Evolutionary conservation across 768 basidiomycete species (phyloP).

Genomic region (Naganishia vaughanmartiniae): DNA sequence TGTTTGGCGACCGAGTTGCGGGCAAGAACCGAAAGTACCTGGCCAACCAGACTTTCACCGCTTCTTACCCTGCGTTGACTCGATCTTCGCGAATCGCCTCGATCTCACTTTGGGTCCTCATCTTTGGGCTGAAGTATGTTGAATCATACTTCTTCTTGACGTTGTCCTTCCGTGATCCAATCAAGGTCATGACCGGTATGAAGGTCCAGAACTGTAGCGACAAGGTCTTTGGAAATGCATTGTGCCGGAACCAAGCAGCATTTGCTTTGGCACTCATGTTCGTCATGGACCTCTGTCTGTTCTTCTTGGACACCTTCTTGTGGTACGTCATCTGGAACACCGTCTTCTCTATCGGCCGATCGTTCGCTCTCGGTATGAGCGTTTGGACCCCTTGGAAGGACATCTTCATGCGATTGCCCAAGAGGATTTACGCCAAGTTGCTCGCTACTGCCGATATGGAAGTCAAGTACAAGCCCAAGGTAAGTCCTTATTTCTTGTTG

Average conservation of each 20-base stretch:
- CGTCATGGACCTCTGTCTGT: slow-evolving; percentile 92
- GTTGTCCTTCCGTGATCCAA: slow-evolving; percentile 86
- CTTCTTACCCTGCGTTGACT: slow-evolving; percentile 76
- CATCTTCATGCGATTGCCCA: slow-evolving; percentile 91
- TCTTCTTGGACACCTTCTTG: slow-evolving; percentile 98
- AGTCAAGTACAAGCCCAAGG: slow-evolving; percentile 96
- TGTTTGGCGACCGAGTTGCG: slow-evolving; percentile 97
- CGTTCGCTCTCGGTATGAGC: slow-evolving; percentile 84
- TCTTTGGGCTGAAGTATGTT: slow-evolving; percentile 93
- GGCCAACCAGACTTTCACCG: slow-evolving; percentile 96
- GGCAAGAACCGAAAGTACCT: slow-evolving; percentile 95
- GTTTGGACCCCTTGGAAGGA: slow-evolving; percentile 99
- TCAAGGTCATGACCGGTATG: slow-evolving; percentile 94
- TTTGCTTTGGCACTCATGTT: slow-evolving; percentile 98
- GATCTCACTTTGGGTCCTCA: slow-evolving; percentile 77
- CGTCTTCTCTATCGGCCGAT: slow-evolving; percentile 64
- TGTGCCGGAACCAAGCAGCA: slow-evolving; percentile 89
- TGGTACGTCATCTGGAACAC: slow-evolving; percentile 99
- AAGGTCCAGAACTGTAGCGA: slow-evolving; percentile 86
- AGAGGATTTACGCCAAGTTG: slow-evolving; percentile 93
- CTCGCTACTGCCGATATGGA: slow-evolving; percentile 94
- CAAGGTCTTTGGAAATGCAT: slow-evolving; percentile 73
- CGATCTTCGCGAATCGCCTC: slow-evolving; percentile 71
- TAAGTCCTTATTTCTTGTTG: slow-evolving; percentile 43
- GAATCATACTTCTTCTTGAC: slow-evolving; percentile 99